Base-by-base conservation (phyloP, 768 basidiomycete genomes). In the Trametes elegans region DNA sequence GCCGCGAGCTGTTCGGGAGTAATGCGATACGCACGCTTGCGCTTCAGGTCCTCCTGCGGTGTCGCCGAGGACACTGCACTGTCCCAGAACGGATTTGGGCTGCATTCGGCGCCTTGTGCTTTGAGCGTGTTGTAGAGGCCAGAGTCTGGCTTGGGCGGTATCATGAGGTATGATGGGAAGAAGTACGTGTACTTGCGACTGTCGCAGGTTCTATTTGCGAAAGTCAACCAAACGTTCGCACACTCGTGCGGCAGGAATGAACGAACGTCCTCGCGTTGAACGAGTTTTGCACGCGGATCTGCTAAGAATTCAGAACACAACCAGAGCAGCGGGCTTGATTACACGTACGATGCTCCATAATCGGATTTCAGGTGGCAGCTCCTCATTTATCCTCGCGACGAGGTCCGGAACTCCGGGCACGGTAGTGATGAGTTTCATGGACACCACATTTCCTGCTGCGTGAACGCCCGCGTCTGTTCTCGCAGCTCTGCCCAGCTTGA, bases 141-240 rank as follows among this genome's bases (percentile, higher is more conserved):
- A 36, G 87, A 85, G 19, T 75, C 80, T 5, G 92, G 90, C 66
- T 85, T 88, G 0, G 97, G 94, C 1, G 96, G 93, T 24, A 98
- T 80, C 48, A 99, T 79, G 35, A 95, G 78, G 71, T 98, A 97
- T 1, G 91, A 85, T 0, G 97, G 97, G 61, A 99, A 88, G 73
- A 91, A 91, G 71, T 99, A 99, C 14, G 95, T 97, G 73, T 99
- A 99, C 69, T 94, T 93, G 56, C 96, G 83, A 57, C 94, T 96
- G 68, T 98, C 95, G 72, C 95, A 98, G 2, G 84, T 77, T 56
- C 92, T 94, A 70, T 42, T 59, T n/a, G 46, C 7, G 27, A 28
- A 23, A 23, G 58, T 41, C 40, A 38, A 29, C 14, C 23, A 9
- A 46, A 7, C 11, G 11, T 39, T 7, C 36, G 14, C 4, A 14